Conservation (phyloP, 1,284 basidiomycete species). For the Meripilus lineatus region DNA sequence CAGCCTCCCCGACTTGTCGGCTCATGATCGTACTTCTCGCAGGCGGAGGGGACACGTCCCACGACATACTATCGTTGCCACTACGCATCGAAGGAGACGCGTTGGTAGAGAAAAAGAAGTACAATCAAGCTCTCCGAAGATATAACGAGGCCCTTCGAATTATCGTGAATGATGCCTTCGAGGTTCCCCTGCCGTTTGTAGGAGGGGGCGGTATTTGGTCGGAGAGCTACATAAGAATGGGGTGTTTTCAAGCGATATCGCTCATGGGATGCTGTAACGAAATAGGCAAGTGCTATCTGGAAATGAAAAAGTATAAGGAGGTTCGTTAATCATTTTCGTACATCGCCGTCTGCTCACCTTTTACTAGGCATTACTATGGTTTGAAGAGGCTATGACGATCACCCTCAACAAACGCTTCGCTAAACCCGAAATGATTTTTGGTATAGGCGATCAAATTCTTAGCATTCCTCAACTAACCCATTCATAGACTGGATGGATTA, state of each 20-base stretch:
- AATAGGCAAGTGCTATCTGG: not conserved
- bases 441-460: not conserved
- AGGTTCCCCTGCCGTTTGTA: not conserved
- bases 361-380: conserved; percentile 2
- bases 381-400: conserved; percentile 1
- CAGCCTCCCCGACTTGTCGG: no score
- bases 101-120: no score
- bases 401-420: not conserved
- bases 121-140: not conserved
- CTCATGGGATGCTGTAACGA: conserved; percentile 2
- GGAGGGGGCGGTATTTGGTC: not conserved
- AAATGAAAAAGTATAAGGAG: not conserved
- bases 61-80: no score
- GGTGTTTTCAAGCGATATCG: not conserved
- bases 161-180: not conserved
- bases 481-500: conserved; percentile 3
- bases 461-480: not conserved
- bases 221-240: conserved; percentile 1
- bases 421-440: not conserved
- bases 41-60: no score
- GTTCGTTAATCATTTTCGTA: not conserved
- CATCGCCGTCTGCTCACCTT: not conserved
- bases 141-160: not conserved
- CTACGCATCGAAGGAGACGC: no score
- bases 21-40: no score